Evolutionary conservation across 208 protist genomes (phyloP), one percentile per base, ranked within the genome.

Genomic region (Crithidia brevicula): DNA sequence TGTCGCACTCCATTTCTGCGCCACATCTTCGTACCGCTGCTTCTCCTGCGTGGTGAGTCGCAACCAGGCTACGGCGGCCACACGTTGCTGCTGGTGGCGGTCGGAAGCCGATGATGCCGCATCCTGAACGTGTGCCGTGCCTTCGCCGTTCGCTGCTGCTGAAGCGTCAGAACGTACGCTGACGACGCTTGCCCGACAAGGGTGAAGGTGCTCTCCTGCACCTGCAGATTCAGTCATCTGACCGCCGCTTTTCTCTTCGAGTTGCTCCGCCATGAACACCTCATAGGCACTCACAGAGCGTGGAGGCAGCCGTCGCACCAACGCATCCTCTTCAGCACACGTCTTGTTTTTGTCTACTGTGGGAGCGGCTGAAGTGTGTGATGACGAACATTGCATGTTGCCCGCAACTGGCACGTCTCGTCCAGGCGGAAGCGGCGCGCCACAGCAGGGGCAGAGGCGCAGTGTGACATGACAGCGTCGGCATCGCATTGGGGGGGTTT

Each of bases 391-490:
- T 23, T 27, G 51, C 23, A 28, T 4, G 27, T 20, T 16, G 33
- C 45, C 33, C 42, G 46, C 49, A 4, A 23, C 42, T 1, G 65
- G 1, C 43, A 15, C 13, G 22, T 62, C 25, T 20, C 13, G 1
- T 4, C 20, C 25, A 10, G 38, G 3, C 1, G 25, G 2, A 23
- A 74, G 46, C 0, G 62, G 46, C 2, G 43, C 16, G 27, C 77
- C 77, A 22, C 80, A 85, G 64, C 67, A 80, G 4, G 80, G 72
- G 31, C 80, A 85, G 49, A 59, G 82, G 3, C 34, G 52, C 1
- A 72, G 13, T 3, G 49, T 54, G 58, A 25, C 52, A 31, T 60
- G 57, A 38, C 80, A 85, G 0, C 25, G 25, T 10, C 56, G 47
- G 38, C 59, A 72, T 25, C 51, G 60, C 61, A 50, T 20, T 7